phyloP scores from a whole-genome alignment of 352 stramenopile genomes.

The Saprolegnia parasitica region DNA sequence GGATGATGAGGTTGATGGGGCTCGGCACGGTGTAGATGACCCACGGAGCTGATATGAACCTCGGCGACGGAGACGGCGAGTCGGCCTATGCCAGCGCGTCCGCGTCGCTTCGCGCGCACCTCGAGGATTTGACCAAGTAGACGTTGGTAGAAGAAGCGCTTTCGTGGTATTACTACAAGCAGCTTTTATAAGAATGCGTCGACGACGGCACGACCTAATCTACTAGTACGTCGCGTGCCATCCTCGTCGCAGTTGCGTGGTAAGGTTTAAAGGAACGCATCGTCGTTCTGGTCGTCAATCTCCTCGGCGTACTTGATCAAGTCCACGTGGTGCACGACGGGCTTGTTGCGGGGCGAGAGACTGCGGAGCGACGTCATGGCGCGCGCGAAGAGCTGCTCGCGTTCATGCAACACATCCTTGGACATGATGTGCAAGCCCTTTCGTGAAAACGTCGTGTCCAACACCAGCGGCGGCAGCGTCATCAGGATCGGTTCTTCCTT shows the following conservation, averaged over 20 bases:
- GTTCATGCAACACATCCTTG: slow-evolving; percentile 37
- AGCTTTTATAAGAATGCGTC: slow-evolving; percentile 11
- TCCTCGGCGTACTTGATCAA: slow-evolving; percentile 82
- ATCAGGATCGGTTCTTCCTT: slow-evolving; percentile 19
- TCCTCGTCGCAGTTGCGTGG: not conserved
- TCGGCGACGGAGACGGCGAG: slow-evolving; percentile 65
- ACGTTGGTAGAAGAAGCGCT: not conserved
- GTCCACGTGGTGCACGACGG: slow-evolving; percentile 72
- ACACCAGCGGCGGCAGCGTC: not conserved
- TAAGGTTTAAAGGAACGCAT: slow-evolving; percentile 5
- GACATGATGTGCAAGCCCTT: slow-evolving; percentile 27
- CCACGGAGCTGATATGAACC: slow-evolving; percentile 52
- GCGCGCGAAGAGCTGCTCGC: slow-evolving; percentile 63
- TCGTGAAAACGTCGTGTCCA: slow-evolving; percentile 14
- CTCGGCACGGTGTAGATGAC: slow-evolving; percentile 38
- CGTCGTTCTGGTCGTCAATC: slow-evolving; percentile 54
- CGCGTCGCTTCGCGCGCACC: slow-evolving; percentile 39
- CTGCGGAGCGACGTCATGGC: slow-evolving; percentile 73
- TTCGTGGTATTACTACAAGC: not conserved
- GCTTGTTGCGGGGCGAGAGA: slow-evolving; percentile 70
- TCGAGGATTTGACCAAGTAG: not conserved
- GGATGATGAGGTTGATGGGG: not conserved
- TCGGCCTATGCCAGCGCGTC: slow-evolving; percentile 47
- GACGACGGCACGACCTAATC: not conserved
- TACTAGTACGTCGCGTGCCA: not conserved